Evolutionary conservation across 208 protist species (phyloP).

Genomic region (Acanthamoeba castellanii): DNA sequence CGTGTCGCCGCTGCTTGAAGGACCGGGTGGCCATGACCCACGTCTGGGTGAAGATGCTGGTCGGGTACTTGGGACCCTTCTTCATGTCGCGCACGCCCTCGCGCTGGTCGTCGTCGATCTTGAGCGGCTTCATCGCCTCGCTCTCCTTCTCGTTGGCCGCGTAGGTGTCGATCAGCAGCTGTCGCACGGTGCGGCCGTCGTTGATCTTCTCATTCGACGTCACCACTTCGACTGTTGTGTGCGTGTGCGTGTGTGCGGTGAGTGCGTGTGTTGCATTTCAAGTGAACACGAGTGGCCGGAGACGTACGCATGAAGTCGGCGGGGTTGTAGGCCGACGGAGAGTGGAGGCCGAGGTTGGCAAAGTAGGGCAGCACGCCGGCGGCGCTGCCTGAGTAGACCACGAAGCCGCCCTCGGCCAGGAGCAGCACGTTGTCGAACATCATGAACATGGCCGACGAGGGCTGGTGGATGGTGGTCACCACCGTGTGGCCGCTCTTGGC

Average conservation of each 20-base stretch:
- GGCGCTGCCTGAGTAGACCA: slow-evolving; percentile 58
- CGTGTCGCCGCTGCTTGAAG: slow-evolving; percentile 70
- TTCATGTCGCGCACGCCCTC: slow-evolving; percentile 49
- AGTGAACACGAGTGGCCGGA: neutral
- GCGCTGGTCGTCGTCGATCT: neutral
- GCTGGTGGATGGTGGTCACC: slow-evolving; percentile 96
- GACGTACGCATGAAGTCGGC: slow-evolving; percentile 78
- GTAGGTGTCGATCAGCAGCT: slow-evolving; percentile 70
- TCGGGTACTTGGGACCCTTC: slow-evolving; percentile 73
- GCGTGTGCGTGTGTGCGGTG: neutral
- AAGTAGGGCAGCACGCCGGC: slow-evolving; percentile 61
- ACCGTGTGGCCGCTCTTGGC: slow-evolving; percentile 91
- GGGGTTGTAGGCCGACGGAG: slow-evolving; percentile 73
- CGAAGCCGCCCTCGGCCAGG: slow-evolving; percentile 63
- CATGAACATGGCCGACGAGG: slow-evolving; percentile 92
- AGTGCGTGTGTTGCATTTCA: neutral
- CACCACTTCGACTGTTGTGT: slow-evolving; percentile 55
- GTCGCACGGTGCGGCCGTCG: slow-evolving; percentile 66
- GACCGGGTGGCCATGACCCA: slow-evolving; percentile 67
- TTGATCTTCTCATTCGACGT: slow-evolving; percentile 46
- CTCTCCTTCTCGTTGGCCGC: slow-evolving; percentile 30
- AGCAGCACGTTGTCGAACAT: slow-evolving; percentile 80
- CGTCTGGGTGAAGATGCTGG: slow-evolving; percentile 37
- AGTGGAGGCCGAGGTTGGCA: slow-evolving; percentile 65
- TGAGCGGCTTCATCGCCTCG: neutral